Evolutionary conservation across 1,139 yeast species (phyloP), one percentile per base, ranked within the genome.

Genomic region (Yamadazyma taylorii): DNA sequence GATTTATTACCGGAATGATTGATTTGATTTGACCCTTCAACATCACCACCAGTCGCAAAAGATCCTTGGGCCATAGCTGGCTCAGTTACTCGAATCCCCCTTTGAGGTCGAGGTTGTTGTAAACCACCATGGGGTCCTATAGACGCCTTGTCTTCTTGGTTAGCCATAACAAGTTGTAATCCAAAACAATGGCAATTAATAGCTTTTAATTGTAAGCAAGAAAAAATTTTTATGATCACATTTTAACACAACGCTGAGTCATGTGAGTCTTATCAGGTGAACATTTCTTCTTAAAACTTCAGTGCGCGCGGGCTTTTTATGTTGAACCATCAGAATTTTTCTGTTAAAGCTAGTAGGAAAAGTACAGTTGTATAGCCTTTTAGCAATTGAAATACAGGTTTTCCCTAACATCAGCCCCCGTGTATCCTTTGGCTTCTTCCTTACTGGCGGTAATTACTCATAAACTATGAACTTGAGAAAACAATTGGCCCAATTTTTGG

Each of bases 401-500:
- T n/a, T n/a, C n/a, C n/a, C n/a, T n/a, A n/a, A n/a, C n/a, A n/a
- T n/a, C n/a, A n/a, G n/a, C n/a, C n/a, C n/a, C n/a, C n/a, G n/a
- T n/a, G n/a, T n/a, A n/a, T n/a, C n/a, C n/a, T n/a, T n/a, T n/a
- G n/a, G n/a, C n/a, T n/a, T n/a, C n/a, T n/a, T n/a, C n/a, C n/a
- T n/a, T n/a, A n/a, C n/a, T n/a, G n/a, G n/a, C n/a, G n/a, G n/a
- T n/a, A n/a, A n/a, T 19, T 5, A 22, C 27, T 12, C 6, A 17
- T 15, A 14, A 25, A 14, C 30, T 32, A 72, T 72, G 78, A 70
- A 72, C 48, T 51, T 72, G 37, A 69, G 77, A 48, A 74, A 69
- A 40, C 76, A 72, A 53, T 53, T 72, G 43, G 46, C 61, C 22
- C 88, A 85, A 58, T 70, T 78, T 28, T 72, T 90, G 42, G 78